Percentiles rank a stretch among this genome's conserved stretches.
Evolutionary conservation across 1,139 yeast genomes (phyloP).

Genomic region (Lizanozyma gosingica): DNA sequence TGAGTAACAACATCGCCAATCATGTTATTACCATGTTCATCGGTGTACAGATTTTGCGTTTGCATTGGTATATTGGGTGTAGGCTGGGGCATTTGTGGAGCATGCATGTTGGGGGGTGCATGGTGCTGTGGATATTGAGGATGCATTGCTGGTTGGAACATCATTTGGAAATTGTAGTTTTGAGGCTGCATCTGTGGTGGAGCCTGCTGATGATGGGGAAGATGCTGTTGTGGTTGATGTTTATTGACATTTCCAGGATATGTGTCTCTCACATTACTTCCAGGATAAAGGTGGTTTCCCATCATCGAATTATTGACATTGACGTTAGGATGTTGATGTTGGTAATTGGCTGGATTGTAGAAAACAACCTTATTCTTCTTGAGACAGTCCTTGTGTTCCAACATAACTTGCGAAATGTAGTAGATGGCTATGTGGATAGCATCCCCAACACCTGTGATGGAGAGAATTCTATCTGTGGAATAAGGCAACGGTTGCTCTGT

Average conservation of each 20-base stretch:
- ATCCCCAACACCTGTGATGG: slow-evolving; percentile 75
- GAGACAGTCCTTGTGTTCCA: slow-evolving; percentile 48
- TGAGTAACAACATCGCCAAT: slow-evolving; percentile 38
- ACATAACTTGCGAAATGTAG: slow-evolving; percentile 58
- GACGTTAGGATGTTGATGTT: slow-evolving; percentile 12
- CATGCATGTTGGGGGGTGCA: slow-evolving; percentile 7
- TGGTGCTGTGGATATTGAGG: slow-evolving; percentile 23
- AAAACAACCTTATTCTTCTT: slow-evolving; percentile 45
- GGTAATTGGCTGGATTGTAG: slow-evolving; percentile 56
- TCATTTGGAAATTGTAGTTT: slow-evolving; percentile 32
- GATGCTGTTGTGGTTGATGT: slow-evolving; percentile 3
- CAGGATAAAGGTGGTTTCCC: slow-evolving; percentile 4
- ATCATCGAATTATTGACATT: slow-evolving; percentile 11
- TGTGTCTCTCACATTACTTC: slow-evolving; percentile 3
- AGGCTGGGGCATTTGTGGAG: slow-evolving; percentile 8
- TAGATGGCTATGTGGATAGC: slow-evolving; percentile 81
- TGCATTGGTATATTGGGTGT: slow-evolving; percentile 16
- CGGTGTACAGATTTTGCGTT: slow-evolving; percentile 28
- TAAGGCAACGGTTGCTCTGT: slow-evolving; percentile 68
- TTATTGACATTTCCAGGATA: slow-evolving; percentile 3
- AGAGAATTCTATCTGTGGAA: slow-evolving; percentile 71
- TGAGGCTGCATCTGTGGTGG: slow-evolving; percentile 12
- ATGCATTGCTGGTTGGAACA: slow-evolving; percentile 34
- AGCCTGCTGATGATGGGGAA: slow-evolving; percentile 11
- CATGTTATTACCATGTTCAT: slow-evolving; percentile 38